Evolutionary conservation across 164 flowering plant species (phyloP).

Genomic region (Kingdonia uniflora): DNA sequence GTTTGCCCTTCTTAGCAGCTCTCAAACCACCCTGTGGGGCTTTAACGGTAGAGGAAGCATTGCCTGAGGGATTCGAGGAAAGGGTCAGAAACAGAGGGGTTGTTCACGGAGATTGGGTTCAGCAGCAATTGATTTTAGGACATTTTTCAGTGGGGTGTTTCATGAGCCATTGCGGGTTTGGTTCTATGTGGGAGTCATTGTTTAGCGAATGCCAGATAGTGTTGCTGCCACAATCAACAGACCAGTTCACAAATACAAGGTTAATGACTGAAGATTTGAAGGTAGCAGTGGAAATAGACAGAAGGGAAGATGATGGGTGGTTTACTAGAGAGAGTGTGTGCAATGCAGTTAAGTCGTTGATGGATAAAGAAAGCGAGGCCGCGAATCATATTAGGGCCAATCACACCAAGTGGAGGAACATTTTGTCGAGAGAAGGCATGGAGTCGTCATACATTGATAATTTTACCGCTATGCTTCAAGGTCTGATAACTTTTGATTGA

Average conservation of each 20-base stretch:
- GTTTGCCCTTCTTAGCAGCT: slow-evolving; percentile 7
- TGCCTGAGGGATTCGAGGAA: slow-evolving; percentile 12
- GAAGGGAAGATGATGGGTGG: slow-evolving; percentile 33
- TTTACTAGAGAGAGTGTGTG: slow-evolving; percentile 27
- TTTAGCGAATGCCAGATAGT: slow-evolving; percentile 36
- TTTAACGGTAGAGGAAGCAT: neutral
- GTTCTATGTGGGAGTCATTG: slow-evolving; percentile 37
- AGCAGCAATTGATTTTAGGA: slow-evolving; percentile 18
- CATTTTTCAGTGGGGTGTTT: slow-evolving; percentile 48
- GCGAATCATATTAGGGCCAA: slow-evolving; percentile 24
- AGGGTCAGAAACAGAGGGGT: slow-evolving; percentile 7
- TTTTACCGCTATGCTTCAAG: no score
- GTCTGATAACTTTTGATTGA: no score
- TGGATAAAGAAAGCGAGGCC: slow-evolving; percentile 23
- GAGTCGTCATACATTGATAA: slow-evolving; percentile 21
- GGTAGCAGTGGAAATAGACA: slow-evolving; percentile 45
- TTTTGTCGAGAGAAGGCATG: slow-evolving; percentile 16
- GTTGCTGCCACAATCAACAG: slow-evolving; percentile 29
- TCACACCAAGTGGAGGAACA: slow-evolving; percentile 27
- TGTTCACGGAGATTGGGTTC: slow-evolving; percentile 12
- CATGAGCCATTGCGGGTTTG: slow-evolving; percentile 43
- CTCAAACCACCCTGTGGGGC: neutral
- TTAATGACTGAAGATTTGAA: slow-evolving; percentile 27
- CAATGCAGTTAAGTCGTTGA: slow-evolving; percentile 25
- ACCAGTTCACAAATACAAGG: slow-evolving; percentile 34